Conservation (phyloP, 768 basidiomycete genomes). For the Imleria badia region DNA sequence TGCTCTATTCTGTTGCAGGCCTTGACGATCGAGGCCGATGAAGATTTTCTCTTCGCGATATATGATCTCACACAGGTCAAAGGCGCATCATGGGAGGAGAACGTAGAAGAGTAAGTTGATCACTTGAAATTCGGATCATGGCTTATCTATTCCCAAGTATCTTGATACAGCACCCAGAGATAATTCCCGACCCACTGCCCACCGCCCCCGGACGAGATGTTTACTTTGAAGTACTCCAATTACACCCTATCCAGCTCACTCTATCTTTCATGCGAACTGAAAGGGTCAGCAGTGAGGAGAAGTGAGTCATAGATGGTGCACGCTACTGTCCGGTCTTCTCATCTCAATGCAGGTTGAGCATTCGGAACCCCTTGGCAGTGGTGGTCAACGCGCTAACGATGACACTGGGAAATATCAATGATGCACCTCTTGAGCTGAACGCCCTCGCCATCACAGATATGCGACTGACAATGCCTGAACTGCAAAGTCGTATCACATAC, state of each 20-base stretch:
- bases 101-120: constrained; percentile 63
- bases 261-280: constrained; percentile 98
- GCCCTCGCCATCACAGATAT: constrained; percentile 94
- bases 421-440: constrained; percentile 92
- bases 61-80: constrained; percentile 91
- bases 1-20: constrained; percentile 93
- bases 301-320: constrained; percentile 51
- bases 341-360: constrained; percentile 51
- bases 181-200: constrained; percentile 68
- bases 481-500: constrained; percentile 80
- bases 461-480: constrained; percentile 80
- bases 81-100: constrained; percentile 87
- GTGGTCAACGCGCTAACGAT: constrained; percentile 94
- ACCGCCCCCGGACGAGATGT: constrained; percentile 72
- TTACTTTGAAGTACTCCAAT: constrained; percentile 93
- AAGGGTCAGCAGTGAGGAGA: constrained; percentile 87
- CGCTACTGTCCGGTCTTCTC: constrained; percentile 1
- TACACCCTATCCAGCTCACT: constrained; percentile 90
- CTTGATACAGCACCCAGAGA: constrained; percentile 67
- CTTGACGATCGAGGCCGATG: constrained; percentile 93
- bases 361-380: constrained; percentile 89
- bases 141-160: constrained; percentile 43
- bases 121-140: not conserved
- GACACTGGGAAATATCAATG: constrained; percentile 96
- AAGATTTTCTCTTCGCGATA: constrained; percentile 90